Evolutionary conservation across 139 green algal genomes (phyloP), one percentile per base, ranked within the genome.

Genomic region (Chlamydomonas applanata): DNA sequence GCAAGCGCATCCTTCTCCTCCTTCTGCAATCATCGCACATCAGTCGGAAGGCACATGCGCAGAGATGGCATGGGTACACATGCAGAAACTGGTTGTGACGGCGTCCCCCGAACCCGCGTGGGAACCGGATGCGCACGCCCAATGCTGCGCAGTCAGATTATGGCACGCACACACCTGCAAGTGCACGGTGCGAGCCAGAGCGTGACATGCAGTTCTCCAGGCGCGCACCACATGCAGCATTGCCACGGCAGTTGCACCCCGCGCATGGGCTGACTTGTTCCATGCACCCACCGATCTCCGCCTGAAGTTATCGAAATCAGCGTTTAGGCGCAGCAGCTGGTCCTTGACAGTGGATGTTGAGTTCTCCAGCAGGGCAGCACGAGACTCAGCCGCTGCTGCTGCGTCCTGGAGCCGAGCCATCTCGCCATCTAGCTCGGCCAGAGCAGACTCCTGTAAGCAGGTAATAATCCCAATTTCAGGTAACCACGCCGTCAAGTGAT

Each of bases 281-380:
- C 36, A 54, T 29, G 22, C 45, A 29, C 76, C 61, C 61, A 87
- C 81, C 56, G 87, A 92, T 57, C 96, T 85, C 74, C 97, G 95
- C 46, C 94, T 84, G 91, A 97, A 99, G 86, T 99, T 99, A n/a
- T 99, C 96, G 85, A 99, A 99, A 78, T 99, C 96, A 14, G 96
- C 96, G 45, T 85, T 92, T 46, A 99, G 87, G 2, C 96, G 85
- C 36, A 99, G 71, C 54, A 90, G 93, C 83, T 97, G 89, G 63
- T 97, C 90, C 73, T 96, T 92, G 14, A 77, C 71, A 11, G 67
- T 70, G 33, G 65, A 27, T 34, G 82, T 33, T 0, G 63, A 75
- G n/a, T 52, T 52, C 65, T 89, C 86, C 40, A 84, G 67, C 16
- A 69, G 29, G 9, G 66, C 20, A 17, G 83, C 73, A 14, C 71